Evolutionary conservation across 176 grass and related monocot genomes (phyloP), one percentile per base, ranked within the genome.

Genomic region (Paspalum notatum): DNA sequence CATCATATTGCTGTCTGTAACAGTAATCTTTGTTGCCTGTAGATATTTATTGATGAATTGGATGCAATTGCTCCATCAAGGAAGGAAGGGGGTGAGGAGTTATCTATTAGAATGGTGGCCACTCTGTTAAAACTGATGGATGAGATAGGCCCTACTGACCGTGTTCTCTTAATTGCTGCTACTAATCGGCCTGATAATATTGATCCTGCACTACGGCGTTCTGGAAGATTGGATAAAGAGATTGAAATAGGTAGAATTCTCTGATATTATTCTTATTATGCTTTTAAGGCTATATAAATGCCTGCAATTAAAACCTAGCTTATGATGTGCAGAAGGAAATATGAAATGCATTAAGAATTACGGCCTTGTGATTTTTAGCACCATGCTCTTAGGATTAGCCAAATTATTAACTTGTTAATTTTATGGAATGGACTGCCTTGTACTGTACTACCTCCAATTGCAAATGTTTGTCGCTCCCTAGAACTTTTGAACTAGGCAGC

Each of bases 21-120:
- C 46, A 84, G 3, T 55, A 72, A 71, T 72, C n/a, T 77, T 82
- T 42, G n/a, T 77, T 82, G 26, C 24, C 84, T 81, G 26, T 74
- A 98, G 92, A 85, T 98, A 85, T 98, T 98, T 88, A 89, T 95
- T 83, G 95, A 98, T 87, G 95, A 98, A 78, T 83, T 98, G 90
- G 95, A 98, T 87, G 92, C 91, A 60, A 95, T 98, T 95, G 95
- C 95, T 72, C 92, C 92, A 87, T 79, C 92, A 89, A 81, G 90
- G 84, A 87, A 87, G 59, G 88, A 95, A 75, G 95, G 95, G 45
- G 74, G 88, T 15, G 95, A 98, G 75, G 88, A 87, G 45, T 82
- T 98, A 66, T 98, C 92, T 72, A 78, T 91, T 87, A 91, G 95
- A 89, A 98, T 95, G 84, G 90, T 98, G 51, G 92, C 83, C 39